Conservation (phyloP, 1,284 basidiomycete species). For the Trichosporon inkin region DNA sequence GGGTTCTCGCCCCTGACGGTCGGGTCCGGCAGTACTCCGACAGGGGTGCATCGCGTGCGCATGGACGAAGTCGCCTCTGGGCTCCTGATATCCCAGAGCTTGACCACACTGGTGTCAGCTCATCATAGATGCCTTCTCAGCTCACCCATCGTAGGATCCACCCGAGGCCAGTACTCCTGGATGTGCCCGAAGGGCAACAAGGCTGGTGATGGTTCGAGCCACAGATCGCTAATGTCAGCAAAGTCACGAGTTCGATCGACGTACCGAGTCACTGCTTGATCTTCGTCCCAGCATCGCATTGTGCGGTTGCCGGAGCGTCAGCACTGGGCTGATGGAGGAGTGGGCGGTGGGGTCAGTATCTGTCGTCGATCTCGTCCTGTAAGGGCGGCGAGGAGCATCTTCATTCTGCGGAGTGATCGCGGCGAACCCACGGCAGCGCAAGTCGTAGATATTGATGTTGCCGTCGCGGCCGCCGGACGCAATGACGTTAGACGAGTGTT, state of each 20-base stretch:
- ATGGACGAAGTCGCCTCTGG: conserved; percentile 24
- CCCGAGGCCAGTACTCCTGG: conserved; percentile 47
- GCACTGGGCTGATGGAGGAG: conserved; percentile 11
- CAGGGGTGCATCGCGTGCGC: conserved; percentile 25
- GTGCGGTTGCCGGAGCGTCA: conserved; percentile 21
- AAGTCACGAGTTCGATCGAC: neutral
- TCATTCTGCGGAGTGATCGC: neutral
- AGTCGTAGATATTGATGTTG: conserved; percentile 50
- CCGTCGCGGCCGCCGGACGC: conserved; percentile 49
- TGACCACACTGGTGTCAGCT: conserved; percentile 38
- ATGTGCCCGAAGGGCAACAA: conserved; percentile 44
- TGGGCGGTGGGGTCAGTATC: neutral
- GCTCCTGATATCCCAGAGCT: conserved; percentile 50
- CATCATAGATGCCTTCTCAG: neutral
- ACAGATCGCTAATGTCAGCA: conserved; percentile 34
- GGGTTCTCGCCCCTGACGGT: conserved; percentile 28
- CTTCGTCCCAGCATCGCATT: neutral
- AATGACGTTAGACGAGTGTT: conserved; percentile 30
- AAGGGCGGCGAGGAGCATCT: neutral
- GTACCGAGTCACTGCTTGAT: neutral
- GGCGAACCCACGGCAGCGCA: conserved; percentile 35
- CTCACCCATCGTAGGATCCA: conserved; percentile 48
- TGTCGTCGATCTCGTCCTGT: neutral
- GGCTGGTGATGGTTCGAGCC: conserved; percentile 43
- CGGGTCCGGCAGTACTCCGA: conserved; percentile 36